A percentile compares a stretch with the other conserved stretches of the same genome.
Conservation (phyloP, 2,329 filamentous ascomycete genomes). For the Diaporthe capsici region DNA sequence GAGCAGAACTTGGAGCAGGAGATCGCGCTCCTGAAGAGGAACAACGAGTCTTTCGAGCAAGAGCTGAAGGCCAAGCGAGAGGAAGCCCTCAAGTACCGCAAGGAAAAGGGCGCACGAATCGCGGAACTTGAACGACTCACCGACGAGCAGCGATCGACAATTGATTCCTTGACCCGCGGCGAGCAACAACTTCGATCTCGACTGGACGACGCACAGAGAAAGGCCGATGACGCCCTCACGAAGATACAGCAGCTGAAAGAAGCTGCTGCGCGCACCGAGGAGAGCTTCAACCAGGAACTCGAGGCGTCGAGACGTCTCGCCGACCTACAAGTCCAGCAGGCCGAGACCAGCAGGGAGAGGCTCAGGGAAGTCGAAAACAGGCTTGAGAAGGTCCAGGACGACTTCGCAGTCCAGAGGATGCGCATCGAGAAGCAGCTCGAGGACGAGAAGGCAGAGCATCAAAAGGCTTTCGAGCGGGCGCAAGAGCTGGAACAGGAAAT, state of each 20-base stretch:
- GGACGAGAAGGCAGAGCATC: constrained; percentile 63
- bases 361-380: constrained; percentile 77
- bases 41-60: constrained; percentile 92
- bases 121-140: constrained; percentile 89
- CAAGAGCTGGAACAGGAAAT: constrained; percentile 67
- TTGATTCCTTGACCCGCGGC: constrained; percentile 83
- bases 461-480: constrained; percentile 63
- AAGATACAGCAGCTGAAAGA: constrained; percentile 91
- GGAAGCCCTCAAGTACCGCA: constrained; percentile 90
- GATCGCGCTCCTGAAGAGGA: constrained; percentile 87
- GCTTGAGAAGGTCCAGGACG: constrained; percentile 75
- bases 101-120: constrained; percentile 93
- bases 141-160: constrained; percentile 84
- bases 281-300: constrained; percentile 88
- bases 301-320: constrained; percentile 86
- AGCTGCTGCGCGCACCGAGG: constrained; percentile 83
- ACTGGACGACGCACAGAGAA: constrained; percentile 86
- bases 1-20: constrained; percentile 93
- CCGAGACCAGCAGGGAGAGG: constrained; percentile 78
- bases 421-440: constrained; percentile 71
- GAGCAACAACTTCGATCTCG: constrained; percentile 86
- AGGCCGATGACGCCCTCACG: constrained; percentile 85
- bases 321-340: constrained; percentile 83
- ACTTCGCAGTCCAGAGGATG: constrained; percentile 72
- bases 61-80: constrained; percentile 92